Evolutionary conservation across 495 filamentous ascomycete genomes (phyloP).

Genomic region (Sphaerosporella brunnea): DNA sequence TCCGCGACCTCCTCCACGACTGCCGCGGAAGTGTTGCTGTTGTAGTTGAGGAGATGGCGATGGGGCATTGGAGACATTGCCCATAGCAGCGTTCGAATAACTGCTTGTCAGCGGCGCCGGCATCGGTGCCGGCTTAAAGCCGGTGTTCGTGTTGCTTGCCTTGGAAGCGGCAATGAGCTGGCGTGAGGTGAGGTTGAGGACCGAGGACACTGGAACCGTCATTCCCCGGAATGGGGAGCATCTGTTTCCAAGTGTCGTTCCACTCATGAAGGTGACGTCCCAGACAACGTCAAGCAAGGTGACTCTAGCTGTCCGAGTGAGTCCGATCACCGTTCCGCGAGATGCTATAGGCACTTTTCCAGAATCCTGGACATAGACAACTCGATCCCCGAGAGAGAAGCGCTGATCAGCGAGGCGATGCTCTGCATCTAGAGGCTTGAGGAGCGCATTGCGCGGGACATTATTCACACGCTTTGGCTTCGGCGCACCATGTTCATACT

Average conservation of each 20-base stretch:
- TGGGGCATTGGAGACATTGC: not conserved
- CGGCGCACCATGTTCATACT: slow-evolving; percentile 24
- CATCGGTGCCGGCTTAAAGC: slow-evolving; percentile 34
- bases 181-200: slow-evolving; percentile 68
- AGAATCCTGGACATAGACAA: slow-evolving; percentile 81
- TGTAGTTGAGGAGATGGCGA: slow-evolving; percentile 17
- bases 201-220: slow-evolving; percentile 63
- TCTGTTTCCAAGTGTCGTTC: slow-evolving; percentile 69
- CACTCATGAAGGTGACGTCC: slow-evolving; percentile 88
- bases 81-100: slow-evolving; percentile 2
- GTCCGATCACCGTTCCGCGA: slow-evolving; percentile 78
- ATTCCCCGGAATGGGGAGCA: slow-evolving; percentile 94
- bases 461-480: slow-evolving; percentile 41
- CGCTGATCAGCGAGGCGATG: slow-evolving; percentile 70
- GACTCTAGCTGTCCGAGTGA: slow-evolving; percentile 64
- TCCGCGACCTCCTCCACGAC: slow-evolving; percentile 29
- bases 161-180: slow-evolving; percentile 64
- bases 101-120: slow-evolving; percentile 34
- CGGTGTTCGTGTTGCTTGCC: slow-evolving; percentile 38
- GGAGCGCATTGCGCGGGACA: slow-evolving; percentile 68
- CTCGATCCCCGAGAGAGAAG: slow-evolving; percentile 73
- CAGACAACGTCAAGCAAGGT: slow-evolving; percentile 82
- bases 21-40: slow-evolving; percentile 31
- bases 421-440: slow-evolving; percentile 83
- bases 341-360: slow-evolving; percentile 90